Evolutionary conservation across 2,329 filamentous ascomycete genomes (phyloP).

Genomic region (Fusarium palustre): DNA sequence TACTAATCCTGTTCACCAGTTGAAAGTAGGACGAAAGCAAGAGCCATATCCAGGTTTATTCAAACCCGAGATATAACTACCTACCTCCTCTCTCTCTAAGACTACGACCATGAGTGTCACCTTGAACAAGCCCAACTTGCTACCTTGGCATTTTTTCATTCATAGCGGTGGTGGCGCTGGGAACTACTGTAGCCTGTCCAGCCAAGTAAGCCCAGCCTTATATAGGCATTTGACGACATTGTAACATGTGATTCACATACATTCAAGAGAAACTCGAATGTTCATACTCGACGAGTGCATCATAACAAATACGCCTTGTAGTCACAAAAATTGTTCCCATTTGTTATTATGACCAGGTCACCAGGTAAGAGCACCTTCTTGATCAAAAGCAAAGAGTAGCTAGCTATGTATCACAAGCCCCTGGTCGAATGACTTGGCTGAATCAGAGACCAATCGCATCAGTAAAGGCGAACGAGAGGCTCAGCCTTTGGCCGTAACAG

Average conservation of each 20-base stretch:
- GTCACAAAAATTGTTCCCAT: background rate
- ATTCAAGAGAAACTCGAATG: background rate
- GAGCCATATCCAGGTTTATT: background rate
- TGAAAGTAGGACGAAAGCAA: background rate
- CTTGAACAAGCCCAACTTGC: background rate
- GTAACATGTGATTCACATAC: background rate
- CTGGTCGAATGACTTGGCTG: conserved; percentile 6
- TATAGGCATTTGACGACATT: background rate
- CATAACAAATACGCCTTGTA: background rate
- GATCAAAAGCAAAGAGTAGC: conserved; percentile 7
- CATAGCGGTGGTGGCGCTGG: conserved; percentile 4
- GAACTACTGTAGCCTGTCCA: background rate
- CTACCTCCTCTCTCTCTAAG: background rate
- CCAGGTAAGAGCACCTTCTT: background rate
- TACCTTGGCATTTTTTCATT: background rate
- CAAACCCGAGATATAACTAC: background rate
- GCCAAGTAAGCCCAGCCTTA: conserved; percentile 11
- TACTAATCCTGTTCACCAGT: background rate
- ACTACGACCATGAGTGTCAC: background rate
- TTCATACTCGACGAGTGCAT: background rate
- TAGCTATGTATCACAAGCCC: conserved; percentile 4
- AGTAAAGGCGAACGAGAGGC: background rate
- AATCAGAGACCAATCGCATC: conserved; percentile 14
- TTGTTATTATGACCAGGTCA: background rate
- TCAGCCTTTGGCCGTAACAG: conserved; percentile 1